Evolutionary conservation across 257 asterid genomes (phyloP).

Genomic region (Plantago major): DNA sequence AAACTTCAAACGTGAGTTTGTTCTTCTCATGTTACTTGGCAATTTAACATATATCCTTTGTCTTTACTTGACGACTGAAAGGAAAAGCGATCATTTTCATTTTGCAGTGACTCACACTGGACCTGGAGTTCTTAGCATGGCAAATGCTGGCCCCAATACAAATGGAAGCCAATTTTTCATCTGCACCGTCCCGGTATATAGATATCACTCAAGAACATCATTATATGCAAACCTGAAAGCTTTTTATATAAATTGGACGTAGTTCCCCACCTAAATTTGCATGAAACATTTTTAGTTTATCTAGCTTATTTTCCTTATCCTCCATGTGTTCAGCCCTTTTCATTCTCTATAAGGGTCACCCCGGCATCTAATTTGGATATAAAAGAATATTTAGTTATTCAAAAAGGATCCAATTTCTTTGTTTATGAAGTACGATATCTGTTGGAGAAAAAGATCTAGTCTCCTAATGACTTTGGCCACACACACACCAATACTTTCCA

Average conservation of each 20-base stretch:
- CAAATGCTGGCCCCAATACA: slow-evolving; percentile 97
- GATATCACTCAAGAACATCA: slow-evolving; percentile 3
- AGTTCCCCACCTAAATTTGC: neutral
- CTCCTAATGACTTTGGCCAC: neutral
- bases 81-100: slow-evolving; percentile 10
- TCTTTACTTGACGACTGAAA: slow-evolving; percentile 8
- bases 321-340: too few species aligned
- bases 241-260: neutral
- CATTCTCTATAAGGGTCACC: too few species aligned
- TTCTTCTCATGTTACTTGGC: slow-evolving; percentile 9
- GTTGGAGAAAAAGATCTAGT: too few species aligned
- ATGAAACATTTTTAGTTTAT: neutral
- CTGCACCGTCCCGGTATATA: slow-evolving; percentile 80
- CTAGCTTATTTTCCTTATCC: too few species aligned
- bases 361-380: too few species aligned
- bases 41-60: slow-evolving; percentile 5
- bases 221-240: neutral
- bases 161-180: slow-evolving; percentile 98
- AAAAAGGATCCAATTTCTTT: too few species aligned
- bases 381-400: too few species aligned
- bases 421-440: too few species aligned
- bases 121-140: slow-evolving; percentile 98
- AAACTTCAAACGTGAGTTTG: slow-evolving; percentile 77
- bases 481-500: neutral
- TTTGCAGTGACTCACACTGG: slow-evolving; percentile 83